A percentile compares a stretch with the other conserved stretches of the same genome.
Evolutionary conservation across 345 rosid species (phyloP).

Genomic region (Citrus sp.): DNA sequence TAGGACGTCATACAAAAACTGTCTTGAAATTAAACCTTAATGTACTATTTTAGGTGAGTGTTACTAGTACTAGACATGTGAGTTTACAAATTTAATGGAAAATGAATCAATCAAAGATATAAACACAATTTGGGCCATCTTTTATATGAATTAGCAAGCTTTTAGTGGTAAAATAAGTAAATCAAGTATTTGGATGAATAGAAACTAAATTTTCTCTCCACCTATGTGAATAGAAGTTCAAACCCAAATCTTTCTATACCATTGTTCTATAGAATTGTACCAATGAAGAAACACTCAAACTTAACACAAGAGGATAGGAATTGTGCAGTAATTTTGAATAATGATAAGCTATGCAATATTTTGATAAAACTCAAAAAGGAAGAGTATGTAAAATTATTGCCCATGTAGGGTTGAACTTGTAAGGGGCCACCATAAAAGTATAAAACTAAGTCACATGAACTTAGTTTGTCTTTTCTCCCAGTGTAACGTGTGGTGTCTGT

Average conservation of each 20-base stretch:
- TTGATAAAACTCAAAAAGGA: neutral
- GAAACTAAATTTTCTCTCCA: no score
- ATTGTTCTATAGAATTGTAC: no score
- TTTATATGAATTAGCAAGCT: neutral
- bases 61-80: neutral
- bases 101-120: neutral
- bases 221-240: no score
- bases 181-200: neutral
- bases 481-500: constrained; percentile 10
- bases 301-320: neutral
- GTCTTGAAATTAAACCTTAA: neutral
- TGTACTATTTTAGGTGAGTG: no score
- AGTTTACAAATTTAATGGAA: neutral
- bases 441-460: constrained; percentile 21
- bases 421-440: constrained; percentile 13
- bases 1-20: neutral
- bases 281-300: no score
- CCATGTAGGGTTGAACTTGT: neutral
- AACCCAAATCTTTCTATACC: no score
- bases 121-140: neutral
- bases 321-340: neutral
- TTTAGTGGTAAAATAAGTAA: neutral
- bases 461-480: constrained; percentile 19
- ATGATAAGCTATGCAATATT: neutral
- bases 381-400: neutral